Conservation (phyloP, 495 filamentous ascomycete genomes). For the Aspergillus kassunensis region DNA sequence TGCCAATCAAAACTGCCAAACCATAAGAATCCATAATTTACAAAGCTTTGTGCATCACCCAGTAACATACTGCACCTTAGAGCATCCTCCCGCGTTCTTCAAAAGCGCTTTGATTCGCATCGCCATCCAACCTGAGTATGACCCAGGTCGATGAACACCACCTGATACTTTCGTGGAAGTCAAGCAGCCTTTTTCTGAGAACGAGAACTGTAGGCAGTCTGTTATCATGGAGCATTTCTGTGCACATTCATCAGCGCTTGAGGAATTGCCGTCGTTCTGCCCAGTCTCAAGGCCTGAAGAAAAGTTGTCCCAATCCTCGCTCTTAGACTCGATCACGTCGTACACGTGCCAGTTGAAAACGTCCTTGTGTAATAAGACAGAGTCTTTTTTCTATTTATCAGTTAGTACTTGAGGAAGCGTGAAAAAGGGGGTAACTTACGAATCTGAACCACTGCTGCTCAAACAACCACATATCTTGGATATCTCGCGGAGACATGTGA, state of each 20-base stretch:
- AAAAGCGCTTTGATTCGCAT: slow-evolving; percentile 24
- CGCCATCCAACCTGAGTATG: slow-evolving; percentile 32
- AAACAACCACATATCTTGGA: slow-evolving; percentile 40
- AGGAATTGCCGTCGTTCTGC: slow-evolving; percentile 16
- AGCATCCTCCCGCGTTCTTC: slow-evolving; percentile 25
- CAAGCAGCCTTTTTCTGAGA: slow-evolving; percentile 27
- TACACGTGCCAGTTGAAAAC: slow-evolving; percentile 30
- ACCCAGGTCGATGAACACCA: slow-evolving; percentile 21
- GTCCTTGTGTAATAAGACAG: slow-evolving; percentile 29
- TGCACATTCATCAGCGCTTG: slow-evolving; percentile 32
- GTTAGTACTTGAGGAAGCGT: too few species aligned
- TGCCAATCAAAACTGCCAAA: too few species aligned
- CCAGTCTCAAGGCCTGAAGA: slow-evolving; percentile 17
- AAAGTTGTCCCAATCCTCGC: slow-evolving; percentile 34
- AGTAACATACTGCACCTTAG: slow-evolving; percentile 26
- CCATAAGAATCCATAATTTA: too few species aligned
- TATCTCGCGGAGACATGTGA: slow-evolving; percentile 41
- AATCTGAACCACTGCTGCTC: slow-evolving; percentile 43
- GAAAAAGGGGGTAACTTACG: too few species aligned
- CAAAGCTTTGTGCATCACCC: neutral
- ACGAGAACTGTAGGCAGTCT: slow-evolving; percentile 42
- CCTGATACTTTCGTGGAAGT: slow-evolving; percentile 28
- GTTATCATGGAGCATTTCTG: slow-evolving; percentile 31
- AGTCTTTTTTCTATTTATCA: slow-evolving; percentile 17
- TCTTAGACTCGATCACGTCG: slow-evolving; percentile 14